Evolutionary conservation across 2,329 filamentous ascomycete species (phyloP), one percentile per base, ranked within the genome.

Genomic region (Colletotrichum plurivorum): DNA sequence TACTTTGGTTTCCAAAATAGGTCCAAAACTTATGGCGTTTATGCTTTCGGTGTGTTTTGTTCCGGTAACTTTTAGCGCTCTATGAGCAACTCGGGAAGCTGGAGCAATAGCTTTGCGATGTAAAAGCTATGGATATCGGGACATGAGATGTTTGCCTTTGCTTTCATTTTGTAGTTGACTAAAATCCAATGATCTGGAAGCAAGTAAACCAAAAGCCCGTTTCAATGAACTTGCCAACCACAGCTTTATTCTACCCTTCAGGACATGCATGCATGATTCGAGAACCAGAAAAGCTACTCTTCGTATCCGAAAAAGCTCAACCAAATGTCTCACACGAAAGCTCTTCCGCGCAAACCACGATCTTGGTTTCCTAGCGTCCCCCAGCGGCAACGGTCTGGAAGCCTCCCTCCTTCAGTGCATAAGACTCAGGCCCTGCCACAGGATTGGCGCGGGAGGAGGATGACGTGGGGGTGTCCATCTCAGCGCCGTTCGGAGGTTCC

Each of bases 381-480:
- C n/a, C 36, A 18, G 25, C 54, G n/a, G 31, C 13, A 31, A 45
- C 55, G 27, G 43, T 20, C 43, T 20, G 43, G 46, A 65, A 60
- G 46, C 12, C 25, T 48, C 54, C 12, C 25, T 48, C 54, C 43
- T 52, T 22, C 46, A 54, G 18, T 48, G 54, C 22, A 25, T 49
- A 62, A 18, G 65, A 31, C 49, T 49, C 61, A 36, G 66, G 65
- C 49, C 54, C 61, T 45, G 66, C 27, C 55, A 48, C 41, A 39
- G 62, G 66, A 69, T 69, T 66, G 66, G 66, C 43, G 66, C 62
- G 62, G 62, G 55, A 69, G 66, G 60, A 66, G 66, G 60, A 66
- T 69, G 66, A 56, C 66, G 66, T 69, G 66, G 55, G 66, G 62
- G 41, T 41, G 13, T 13, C 60, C 53, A 43, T 54, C 27, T 48